Conservation (phyloP, 2,329 filamentous ascomycete genomes). For the Monosporascus cannonballus region DNA sequence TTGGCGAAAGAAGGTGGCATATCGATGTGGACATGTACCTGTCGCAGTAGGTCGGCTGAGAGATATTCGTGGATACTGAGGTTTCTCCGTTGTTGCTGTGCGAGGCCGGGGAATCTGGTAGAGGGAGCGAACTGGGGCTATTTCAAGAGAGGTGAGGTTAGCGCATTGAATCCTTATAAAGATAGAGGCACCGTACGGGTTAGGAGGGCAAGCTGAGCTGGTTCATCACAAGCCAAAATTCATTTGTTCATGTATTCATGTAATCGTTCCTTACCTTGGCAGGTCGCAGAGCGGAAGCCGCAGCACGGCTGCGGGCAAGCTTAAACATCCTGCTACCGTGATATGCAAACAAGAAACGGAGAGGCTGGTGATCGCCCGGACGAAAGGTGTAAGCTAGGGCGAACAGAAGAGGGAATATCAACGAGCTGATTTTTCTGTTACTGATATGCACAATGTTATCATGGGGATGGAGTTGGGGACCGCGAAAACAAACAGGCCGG, state of each 20-base stretch:
- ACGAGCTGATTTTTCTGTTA: neutral
- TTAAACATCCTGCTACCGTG: slow-evolving; percentile 66
- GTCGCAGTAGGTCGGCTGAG: slow-evolving; percentile 81
- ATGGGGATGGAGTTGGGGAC: neutral
- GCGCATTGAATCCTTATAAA: slow-evolving; percentile 8
- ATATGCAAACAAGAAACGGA: neutral
- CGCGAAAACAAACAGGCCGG: neutral
- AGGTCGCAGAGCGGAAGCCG: slow-evolving; percentile 73
- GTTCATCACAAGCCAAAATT: slow-evolving; percentile 8
- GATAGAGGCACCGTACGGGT: no score
- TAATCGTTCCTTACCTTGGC: slow-evolving; percentile 55
- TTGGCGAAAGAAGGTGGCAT: neutral
- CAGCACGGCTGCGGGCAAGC: slow-evolving; percentile 73
- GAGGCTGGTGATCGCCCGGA: no score
- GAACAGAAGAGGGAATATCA: neutral
- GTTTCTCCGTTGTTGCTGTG: slow-evolving; percentile 74
- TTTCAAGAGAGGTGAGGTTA: slow-evolving; percentile 18
- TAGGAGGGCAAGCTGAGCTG: neutral
- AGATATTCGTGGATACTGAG: slow-evolving; percentile 98
- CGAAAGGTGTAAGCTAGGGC: no score
- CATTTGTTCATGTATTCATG: slow-evolving; percentile 11
- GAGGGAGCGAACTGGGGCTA: slow-evolving; percentile 38
- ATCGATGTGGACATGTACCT: slow-evolving; percentile 40
- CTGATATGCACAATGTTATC: neutral
- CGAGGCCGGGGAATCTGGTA: slow-evolving; percentile 56